Evolutionary conservation across 768 basidiomycete genomes (phyloP).

Genomic region (Lactifluus hygrophoroides): DNA sequence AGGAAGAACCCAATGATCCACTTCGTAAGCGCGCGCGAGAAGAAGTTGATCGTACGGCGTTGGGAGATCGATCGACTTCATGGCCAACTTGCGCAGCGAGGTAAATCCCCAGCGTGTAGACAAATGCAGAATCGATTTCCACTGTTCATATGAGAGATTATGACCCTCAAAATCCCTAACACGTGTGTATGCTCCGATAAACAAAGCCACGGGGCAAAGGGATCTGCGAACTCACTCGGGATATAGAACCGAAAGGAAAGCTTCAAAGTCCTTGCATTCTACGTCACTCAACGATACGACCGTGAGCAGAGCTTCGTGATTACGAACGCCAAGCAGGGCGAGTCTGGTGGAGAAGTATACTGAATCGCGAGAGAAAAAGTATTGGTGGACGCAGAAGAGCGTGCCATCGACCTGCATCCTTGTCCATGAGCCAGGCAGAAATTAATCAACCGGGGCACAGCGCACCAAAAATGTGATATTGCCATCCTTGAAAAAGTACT

Average conservation of each 20-base stretch:
- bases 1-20: conserved; percentile 14
- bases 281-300: conserved; percentile 3
- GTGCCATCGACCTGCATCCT: conserved; percentile 8
- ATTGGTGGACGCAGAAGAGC: conserved; percentile 15
- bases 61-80: conserved; percentile 11
- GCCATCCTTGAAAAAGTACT: conserved; percentile 15
- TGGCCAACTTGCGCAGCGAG: conserved; percentile 22
- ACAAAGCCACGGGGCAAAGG: background rate
- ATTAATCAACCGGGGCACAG: background rate
- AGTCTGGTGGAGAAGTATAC: conserved; percentile 11
- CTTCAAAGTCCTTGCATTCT: conserved; percentile 12
- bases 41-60: conserved; percentile 11
- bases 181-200: background rate
- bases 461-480: conserved; percentile 17
- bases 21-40: conserved; percentile 16
- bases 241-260: conserved; percentile 19
- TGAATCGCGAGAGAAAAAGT: conserved; percentile 20
- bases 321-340: background rate
- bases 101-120: conserved; percentile 27
- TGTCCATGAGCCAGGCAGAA: background rate
- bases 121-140: conserved; percentile 25
- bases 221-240: conserved; percentile 8
- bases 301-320: conserved; percentile 3
- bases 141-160: conserved; percentile 20
- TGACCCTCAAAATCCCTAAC: conserved; percentile 11